These are phyloP conservation scores for Kwoniella dejecticola DNA, from an alignment of 768 basidiomycete species.

Conservation along the genomic window DNA sequence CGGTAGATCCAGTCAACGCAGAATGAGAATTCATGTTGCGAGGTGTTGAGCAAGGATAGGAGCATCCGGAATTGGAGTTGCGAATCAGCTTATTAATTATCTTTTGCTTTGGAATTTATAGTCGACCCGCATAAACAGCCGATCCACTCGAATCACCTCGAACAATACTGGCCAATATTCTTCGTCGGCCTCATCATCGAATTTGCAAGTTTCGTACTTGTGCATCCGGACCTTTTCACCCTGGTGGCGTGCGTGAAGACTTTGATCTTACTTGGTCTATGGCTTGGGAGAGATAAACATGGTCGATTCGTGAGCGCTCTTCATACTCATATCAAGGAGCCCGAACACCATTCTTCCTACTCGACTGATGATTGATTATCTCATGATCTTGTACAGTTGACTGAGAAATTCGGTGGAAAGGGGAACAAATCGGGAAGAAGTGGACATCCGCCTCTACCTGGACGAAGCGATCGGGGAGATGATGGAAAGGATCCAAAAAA, in stretches of 20 bases:
- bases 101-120: background rate
- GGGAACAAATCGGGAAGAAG: background rate
- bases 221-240: slow-evolving; percentile 42
- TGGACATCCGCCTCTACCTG: background rate
- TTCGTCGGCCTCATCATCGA: slow-evolving; percentile 27
- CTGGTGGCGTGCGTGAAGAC: slow-evolving; percentile 42
- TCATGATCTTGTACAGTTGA: slow-evolving; percentile 5
- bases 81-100: no score
- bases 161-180: slow-evolving; percentile 42
- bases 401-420: slow-evolving; percentile 13
- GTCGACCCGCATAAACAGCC: slow-evolving; percentile 8
- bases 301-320: slow-evolving; percentile 33
- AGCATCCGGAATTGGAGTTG: no score
- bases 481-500: no score
- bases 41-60: no score
- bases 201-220: slow-evolving; percentile 28
- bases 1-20: no score
- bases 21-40: no score
- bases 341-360: background rate
- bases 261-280: slow-evolving; percentile 26
- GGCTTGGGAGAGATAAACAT: slow-evolving; percentile 31
- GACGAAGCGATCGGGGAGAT: background rate
- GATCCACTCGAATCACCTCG: slow-evolving; percentile 25
- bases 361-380: background rate
- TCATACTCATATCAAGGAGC: background rate